Conservation (phyloP, 805 yeast genomes). For the Yamadazyma insecticola region DNA sequence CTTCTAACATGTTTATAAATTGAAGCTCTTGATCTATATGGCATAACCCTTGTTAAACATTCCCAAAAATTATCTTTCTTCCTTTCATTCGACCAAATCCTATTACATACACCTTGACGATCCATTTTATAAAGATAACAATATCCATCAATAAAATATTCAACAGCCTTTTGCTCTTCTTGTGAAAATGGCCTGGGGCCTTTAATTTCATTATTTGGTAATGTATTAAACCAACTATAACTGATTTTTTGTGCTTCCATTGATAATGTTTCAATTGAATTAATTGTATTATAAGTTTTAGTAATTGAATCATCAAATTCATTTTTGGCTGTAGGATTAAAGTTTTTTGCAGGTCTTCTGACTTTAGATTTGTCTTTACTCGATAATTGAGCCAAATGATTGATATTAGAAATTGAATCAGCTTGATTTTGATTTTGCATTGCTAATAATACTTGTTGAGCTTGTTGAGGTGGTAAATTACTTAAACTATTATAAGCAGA, state of each 20-base stretch:
- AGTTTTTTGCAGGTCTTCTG: slow-evolving; percentile 1
- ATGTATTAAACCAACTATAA: slow-evolving; percentile 30
- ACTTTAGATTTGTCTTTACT: slow-evolving; percentile 2
- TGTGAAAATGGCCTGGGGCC: slow-evolving; percentile 48
- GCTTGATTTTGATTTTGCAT: slow-evolving; percentile 12
- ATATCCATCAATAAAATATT: slow-evolving; percentile 66
- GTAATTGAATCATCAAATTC: slow-evolving; percentile 3
- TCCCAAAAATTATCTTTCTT: slow-evolving; percentile 92
- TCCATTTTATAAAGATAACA: slow-evolving; percentile 58
- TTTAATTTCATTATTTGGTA: slow-evolving; percentile 17
- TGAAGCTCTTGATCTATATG: slow-evolving; percentile 82
- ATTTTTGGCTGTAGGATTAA: slow-evolving; percentile 3
- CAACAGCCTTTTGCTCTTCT: slow-evolving; percentile 69
- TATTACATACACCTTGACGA: slow-evolving; percentile 66
- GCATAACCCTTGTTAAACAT: slow-evolving; percentile 68
- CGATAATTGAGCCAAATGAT: slow-evolving; percentile 4
- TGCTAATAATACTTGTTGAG: slow-evolving; percentile 26
- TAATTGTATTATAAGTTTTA: slow-evolving; percentile 20
- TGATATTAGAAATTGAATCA: slow-evolving; percentile 5
- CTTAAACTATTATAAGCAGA: slow-evolving; percentile 9
- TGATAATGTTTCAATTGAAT: slow-evolving; percentile 27
- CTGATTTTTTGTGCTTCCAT: slow-evolving; percentile 34
- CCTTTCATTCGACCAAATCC: slow-evolving; percentile 85
- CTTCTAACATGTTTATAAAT: slow-evolving; percentile 91
- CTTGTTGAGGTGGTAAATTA: slow-evolving; percentile 16